Base-by-base conservation (phyloP, 139 green algal species). In the Tetradesmus lagerheimii region DNA sequence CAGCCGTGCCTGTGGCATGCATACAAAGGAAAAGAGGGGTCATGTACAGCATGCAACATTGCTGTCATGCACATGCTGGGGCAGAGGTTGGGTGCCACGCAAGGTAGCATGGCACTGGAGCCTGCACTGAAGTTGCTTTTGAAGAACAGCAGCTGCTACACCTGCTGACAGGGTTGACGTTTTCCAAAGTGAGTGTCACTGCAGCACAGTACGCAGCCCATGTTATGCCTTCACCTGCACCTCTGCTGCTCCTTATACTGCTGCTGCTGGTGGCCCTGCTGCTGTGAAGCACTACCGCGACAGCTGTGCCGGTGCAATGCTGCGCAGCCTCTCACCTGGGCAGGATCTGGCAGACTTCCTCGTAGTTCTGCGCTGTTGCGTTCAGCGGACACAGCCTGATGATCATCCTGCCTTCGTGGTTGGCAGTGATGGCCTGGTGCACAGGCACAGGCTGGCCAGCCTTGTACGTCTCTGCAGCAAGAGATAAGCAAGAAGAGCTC, bases 351-450 rank as follows among this genome's bases (percentile, higher is more conserved):
- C 83, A 88, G 1, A 64, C 25, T 16, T 80, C 16, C 27, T 67
- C 2, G 47, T 88, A 88, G 64, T 88, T 64, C 3, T n/a, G 8
- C 8, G 38, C 3, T 2, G 83, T 88, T 25, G 71, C 83, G 18
- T 88, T 41, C 9, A 34, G 57, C 3, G 83, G 83, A 27, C 83
- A 88, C 39, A 88, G 37, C 83, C 83, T 29, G 9, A 88, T 6
- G 0, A 80, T 80, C 64, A 88, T 88, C 2, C 83, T 34, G 35
- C 83, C 83, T 27, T 41, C 37, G 71, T 88, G 83, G 64, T 88
- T 88, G 25, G 83, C 83, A 16, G 62, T 67, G 25, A 88, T 88
- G 9, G 75, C 2, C 37, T 80, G 83, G 43, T 88, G 83, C 37
- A 88, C 64, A 15, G 43, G 27, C 9, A 88, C 57, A 27, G 64